phyloP scores from a whole-genome alignment of 148 eudicot species.

The Fallopia convolvulus region DNA sequence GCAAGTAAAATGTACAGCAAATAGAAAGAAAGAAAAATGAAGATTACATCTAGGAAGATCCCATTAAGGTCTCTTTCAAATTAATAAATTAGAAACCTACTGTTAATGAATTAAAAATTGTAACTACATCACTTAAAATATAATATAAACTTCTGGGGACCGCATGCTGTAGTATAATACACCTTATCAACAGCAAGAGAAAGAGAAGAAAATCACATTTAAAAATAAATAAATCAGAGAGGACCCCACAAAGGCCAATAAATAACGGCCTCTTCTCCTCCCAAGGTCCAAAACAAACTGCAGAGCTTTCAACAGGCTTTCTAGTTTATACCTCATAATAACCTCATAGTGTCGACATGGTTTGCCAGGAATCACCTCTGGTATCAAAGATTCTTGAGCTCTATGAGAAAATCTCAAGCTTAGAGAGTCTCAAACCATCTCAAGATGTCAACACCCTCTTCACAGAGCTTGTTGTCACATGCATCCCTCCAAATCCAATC shows the following conservation, averaged over 20 bases:
- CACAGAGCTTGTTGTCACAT: slow-evolving; percentile 51
- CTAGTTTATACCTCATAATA: slow-evolving; percentile 1
- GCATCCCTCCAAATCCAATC: slow-evolving; percentile 69
- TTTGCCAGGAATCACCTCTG: slow-evolving; percentile 34
- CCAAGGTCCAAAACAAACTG: slow-evolving; percentile 21
- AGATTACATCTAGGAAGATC: not conserved
- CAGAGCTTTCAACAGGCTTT: slow-evolving; percentile 6
- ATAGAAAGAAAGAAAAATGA: not conserved
- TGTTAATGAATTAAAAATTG: not conserved
- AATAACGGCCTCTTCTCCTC: slow-evolving; percentile 24
- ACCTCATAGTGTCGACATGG: slow-evolving; percentile 36
- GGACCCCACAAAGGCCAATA: slow-evolving; percentile 31
- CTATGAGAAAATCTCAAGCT: slow-evolving; percentile 28
- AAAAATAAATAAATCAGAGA: slow-evolving; percentile 11
- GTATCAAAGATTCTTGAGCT: slow-evolving; percentile 25
- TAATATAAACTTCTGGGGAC: slow-evolving; percentile 1
- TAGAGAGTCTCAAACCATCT: slow-evolving; percentile 31
- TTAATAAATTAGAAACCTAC: not conserved
- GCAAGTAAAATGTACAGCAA: not conserved
- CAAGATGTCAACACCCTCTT: slow-evolving; percentile 37
- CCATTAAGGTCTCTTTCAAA: not conserved
- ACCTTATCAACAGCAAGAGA: not conserved
- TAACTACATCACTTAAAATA: not conserved
- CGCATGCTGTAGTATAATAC: not conserved
- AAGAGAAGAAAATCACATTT: not conserved